phyloP scores from a whole-genome alignment of 202 grass and related monocot genomes.

The Alloteropsis angusta region DNA sequence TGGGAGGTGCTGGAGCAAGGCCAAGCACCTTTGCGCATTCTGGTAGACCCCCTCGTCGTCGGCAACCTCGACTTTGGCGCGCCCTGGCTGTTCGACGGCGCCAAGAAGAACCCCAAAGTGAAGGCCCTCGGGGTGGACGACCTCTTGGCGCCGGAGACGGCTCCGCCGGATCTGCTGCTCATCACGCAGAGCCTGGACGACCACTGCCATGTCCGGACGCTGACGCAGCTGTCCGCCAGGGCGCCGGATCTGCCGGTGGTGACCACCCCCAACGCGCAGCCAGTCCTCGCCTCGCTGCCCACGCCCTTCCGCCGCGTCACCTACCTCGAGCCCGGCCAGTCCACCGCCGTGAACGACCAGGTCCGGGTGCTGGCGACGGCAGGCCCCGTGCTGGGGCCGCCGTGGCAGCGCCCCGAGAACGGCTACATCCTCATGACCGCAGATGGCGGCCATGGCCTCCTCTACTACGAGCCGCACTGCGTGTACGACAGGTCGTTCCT shows the following conservation, averaged over 20 bases:
- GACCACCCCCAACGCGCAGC: slow-evolving; percentile 67
- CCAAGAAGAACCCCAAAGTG: slow-evolving; percentile 52
- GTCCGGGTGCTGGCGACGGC: slow-evolving; percentile 55
- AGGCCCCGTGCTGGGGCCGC: slow-evolving; percentile 69
- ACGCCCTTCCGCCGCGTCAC: slow-evolving; percentile 45
- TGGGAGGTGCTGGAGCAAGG: slow-evolving; percentile 44
- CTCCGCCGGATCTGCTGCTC: slow-evolving; percentile 51
- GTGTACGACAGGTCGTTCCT: slow-evolving; percentile 56
- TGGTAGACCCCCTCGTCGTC: slow-evolving; percentile 73
- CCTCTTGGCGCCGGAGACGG: background rate
- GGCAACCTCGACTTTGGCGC: slow-evolving; percentile 88
- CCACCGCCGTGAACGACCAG: slow-evolving; percentile 10
- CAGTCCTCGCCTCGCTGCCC: slow-evolving; percentile 38
- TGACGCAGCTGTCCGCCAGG: slow-evolving; percentile 44
- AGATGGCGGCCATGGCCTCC: background rate
- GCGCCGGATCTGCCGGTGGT: slow-evolving; percentile 52
- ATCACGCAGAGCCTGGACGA: slow-evolving; percentile 97
- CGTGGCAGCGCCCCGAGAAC: slow-evolving; percentile 91
- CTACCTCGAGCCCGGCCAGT: slow-evolving; percentile 74
- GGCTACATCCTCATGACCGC: slow-evolving; percentile 36
- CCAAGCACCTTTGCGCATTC: slow-evolving; percentile 29
- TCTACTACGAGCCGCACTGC: slow-evolving; percentile 93
- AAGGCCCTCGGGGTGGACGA: background rate
- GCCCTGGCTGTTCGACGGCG: slow-evolving; percentile 79
- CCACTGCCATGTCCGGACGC: slow-evolving; percentile 77